These are phyloP conservation scores for Tuber borchii DNA, from an alignment of 495 filamentous ascomycete species.

Conservation along the genomic window DNA sequence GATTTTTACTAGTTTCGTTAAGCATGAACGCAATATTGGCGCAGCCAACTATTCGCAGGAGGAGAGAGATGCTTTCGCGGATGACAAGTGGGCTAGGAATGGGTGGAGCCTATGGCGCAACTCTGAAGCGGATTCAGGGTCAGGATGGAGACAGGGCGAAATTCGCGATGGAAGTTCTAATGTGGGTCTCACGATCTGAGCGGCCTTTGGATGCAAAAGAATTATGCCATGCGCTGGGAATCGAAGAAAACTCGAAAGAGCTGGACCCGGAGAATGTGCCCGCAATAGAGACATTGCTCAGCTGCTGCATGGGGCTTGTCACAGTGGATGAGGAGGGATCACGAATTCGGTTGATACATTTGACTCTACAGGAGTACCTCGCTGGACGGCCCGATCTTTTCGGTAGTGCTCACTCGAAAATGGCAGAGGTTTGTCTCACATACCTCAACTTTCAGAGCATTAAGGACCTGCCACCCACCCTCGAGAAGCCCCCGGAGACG, in stretches of 20 bases:
- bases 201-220: not conserved
- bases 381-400: not conserved
- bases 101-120: not conserved
- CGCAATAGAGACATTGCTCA: not conserved
- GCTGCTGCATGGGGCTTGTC: not conserved
- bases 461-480: not conserved
- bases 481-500: accelerated
- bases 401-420: not conserved
- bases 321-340: not conserved
- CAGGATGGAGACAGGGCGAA: not conserved
- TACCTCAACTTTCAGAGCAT: not conserved
- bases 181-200: not conserved
- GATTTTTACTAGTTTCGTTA: too few relatives aligned
- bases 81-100: not conserved
- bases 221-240: not conserved
- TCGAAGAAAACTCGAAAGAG: not conserved
- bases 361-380: not conserved
- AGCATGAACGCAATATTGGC: too few relatives aligned
- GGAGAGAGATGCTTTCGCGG: not conserved
- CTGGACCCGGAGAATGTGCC: not conserved
- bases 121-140: not conserved
- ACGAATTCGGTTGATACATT: not conserved
- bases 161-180: not conserved
- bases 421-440: not conserved
- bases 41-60: too few relatives aligned